Evolutionary conservation across 768 basidiomycete genomes (phyloP).

Genomic region (Agaricus subrufescens): DNA sequence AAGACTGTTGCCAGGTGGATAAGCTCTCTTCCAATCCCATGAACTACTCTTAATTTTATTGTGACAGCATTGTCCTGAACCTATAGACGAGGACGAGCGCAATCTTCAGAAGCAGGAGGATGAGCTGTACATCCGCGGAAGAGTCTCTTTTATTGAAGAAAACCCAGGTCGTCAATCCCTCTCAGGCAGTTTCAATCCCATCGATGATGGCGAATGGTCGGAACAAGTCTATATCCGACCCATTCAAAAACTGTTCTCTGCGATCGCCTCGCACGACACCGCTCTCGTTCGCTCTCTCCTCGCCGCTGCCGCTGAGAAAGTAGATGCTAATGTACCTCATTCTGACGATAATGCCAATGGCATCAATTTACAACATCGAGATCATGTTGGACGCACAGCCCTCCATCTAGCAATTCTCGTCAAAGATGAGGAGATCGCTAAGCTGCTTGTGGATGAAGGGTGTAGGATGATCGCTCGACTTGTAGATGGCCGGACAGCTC

Average conservation of each 20-base stretch:
- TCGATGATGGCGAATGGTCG: slow-evolving; percentile 64
- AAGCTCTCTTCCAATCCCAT: background rate
- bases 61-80: slow-evolving; percentile 46
- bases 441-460: slow-evolving; percentile 49
- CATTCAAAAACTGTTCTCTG: slow-evolving; percentile 49
- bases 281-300: slow-evolving; percentile 25
- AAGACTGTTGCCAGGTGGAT: slow-evolving; percentile 58
- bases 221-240: slow-evolving; percentile 55
- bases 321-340: slow-evolving; percentile 4
- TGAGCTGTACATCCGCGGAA: slow-evolving; percentile 47
- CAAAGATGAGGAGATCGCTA: slow-evolving; percentile 39
- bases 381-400: slow-evolving; percentile 57
- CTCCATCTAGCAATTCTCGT: slow-evolving; percentile 55
- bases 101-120: slow-evolving; percentile 49
- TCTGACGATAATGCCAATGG: slow-evolving; percentile 2
- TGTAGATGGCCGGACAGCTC: slow-evolving; percentile 49
- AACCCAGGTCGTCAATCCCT: slow-evolving; percentile 59
- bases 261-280: slow-evolving; percentile 43
- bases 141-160: slow-evolving; percentile 52
- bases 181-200: slow-evolving; percentile 61
- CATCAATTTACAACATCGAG: slow-evolving; percentile 47
- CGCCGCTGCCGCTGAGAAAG: slow-evolving; percentile 27
- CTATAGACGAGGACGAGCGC: slow-evolving; percentile 51
- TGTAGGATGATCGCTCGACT: slow-evolving; percentile 52
- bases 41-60: background rate